Evolutionary conservation across 805 yeast genomes (phyloP).

Genomic region (Kuraishia cidri): DNA sequence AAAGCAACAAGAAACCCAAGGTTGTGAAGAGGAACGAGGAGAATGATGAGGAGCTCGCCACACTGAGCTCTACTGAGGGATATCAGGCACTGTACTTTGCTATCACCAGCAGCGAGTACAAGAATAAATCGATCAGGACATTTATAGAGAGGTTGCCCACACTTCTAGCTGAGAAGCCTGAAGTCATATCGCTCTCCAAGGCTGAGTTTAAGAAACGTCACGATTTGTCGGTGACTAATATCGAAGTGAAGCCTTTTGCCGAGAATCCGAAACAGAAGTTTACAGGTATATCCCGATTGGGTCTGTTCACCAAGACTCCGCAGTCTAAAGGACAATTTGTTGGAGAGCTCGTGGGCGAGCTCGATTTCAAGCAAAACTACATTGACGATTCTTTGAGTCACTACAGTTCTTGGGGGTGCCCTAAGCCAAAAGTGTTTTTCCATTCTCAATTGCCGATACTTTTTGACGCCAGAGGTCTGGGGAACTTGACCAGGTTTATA

Average conservation of each 20-base stretch:
- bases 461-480: constrained; percentile 73
- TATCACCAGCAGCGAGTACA: constrained; percentile 36
- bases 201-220: constrained; percentile 8
- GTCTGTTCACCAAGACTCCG: constrained; percentile 36
- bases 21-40: not conserved
- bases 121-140: constrained; percentile 23
- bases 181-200: constrained; percentile 14
- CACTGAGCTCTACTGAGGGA: constrained; percentile 30
- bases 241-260: constrained; percentile 42
- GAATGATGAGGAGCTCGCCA: constrained; percentile 30
- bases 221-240: constrained; percentile 10
- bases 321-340: constrained; percentile 42
- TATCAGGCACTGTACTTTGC: constrained; percentile 46
- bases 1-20: not conserved
- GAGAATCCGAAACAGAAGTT: constrained; percentile 52
- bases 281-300: constrained; percentile 62
- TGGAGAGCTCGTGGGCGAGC: constrained; percentile 63
- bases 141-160: constrained; percentile 15
- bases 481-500: constrained; percentile 67
- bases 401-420: constrained; percentile 66
- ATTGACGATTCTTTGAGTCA: constrained; percentile 63
- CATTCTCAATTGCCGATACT: constrained; percentile 54
- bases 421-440: constrained; percentile 48
- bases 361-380: constrained; percentile 59
- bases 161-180: constrained; percentile 8